Evolutionary conservation across 176 grass and related monocot species (phyloP).

Genomic region (Hsuehochloa calcarea): DNA sequence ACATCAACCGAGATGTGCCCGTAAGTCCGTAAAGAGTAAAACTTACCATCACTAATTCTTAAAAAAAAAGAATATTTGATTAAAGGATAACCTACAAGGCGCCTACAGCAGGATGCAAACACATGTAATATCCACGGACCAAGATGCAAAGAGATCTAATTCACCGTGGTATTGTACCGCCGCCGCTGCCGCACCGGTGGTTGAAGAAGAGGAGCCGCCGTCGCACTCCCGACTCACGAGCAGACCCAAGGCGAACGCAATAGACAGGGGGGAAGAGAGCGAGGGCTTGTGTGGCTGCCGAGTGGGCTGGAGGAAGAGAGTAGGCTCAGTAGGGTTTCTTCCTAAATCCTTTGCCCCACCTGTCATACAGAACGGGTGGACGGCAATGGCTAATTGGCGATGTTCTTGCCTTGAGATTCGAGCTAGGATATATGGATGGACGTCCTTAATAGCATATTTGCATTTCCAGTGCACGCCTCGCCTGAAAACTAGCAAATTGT

Average conservation of each 20-base stretch:
- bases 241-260: background rate
- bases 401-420: too few relatives aligned
- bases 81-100: too few relatives aligned
- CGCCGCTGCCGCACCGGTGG: background rate
- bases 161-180: background rate
- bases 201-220: background rate
- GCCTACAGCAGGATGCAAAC: too few relatives aligned
- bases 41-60: too few relatives aligned
- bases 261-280: background rate
- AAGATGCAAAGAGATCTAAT: background rate
- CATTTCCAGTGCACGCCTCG: background rate
- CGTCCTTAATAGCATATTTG: too few relatives aligned
- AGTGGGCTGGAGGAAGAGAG: background rate
- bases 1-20: too few relatives aligned
- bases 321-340: constrained; percentile 16
- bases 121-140: background rate
- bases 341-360: too few relatives aligned
- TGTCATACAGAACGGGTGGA: too few relatives aligned
- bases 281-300: background rate
- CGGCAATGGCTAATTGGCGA: too few relatives aligned
- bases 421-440: too few relatives aligned
- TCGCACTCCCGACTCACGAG: background rate
- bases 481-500: background rate
- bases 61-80: too few relatives aligned
- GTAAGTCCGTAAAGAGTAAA: too few relatives aligned